These are phyloP conservation scores for Retiboletus fuscus DNA, from an alignment of 1,284 basidiomycete species.

Conservation along the genomic window DNA sequence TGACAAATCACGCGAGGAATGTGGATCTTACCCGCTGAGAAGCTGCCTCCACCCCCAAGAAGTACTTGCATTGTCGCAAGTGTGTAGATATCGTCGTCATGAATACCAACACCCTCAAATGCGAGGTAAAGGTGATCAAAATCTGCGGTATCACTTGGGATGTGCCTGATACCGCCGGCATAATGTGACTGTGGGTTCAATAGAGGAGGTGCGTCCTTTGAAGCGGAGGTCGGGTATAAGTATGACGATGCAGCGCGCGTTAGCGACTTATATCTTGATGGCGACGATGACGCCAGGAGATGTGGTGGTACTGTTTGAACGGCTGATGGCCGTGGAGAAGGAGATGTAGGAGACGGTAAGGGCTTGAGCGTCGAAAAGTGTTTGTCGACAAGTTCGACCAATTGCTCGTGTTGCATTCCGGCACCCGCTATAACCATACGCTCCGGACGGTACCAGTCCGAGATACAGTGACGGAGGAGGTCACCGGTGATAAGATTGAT, in stretches of 20 bases:
- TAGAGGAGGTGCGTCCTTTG: constrained; percentile 43
- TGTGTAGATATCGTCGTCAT: constrained; percentile 94
- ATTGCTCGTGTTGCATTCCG: constrained; percentile 89
- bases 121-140: constrained; percentile 95
- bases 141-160: constrained; percentile 77
- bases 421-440: constrained; percentile 95
- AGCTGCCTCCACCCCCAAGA: constrained; percentile 94
- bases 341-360: constrained; percentile 46
- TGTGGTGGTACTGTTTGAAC: constrained; percentile 59
- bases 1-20: constrained; percentile 11
- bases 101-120: constrained; percentile 93
- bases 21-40: constrained; percentile 81
- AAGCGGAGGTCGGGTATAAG: constrained; percentile 63
- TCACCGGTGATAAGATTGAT: constrained; percentile 77
- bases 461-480: constrained; percentile 76
- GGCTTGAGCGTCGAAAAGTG: constrained; percentile 83
- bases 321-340: constrained; percentile 50
- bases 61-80: constrained; percentile 96
- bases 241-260: constrained; percentile 80
- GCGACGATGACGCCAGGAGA: constrained; percentile 64
- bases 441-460: constrained; percentile 92
- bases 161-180: constrained; percentile 86
- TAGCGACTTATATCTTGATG: constrained; percentile 73
- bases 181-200: constrained; percentile 71
- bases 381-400: constrained; percentile 87